Evolutionary conservation across 106 monocot species (phyloP).

Genomic region (Dendrobium nobile): DNA sequence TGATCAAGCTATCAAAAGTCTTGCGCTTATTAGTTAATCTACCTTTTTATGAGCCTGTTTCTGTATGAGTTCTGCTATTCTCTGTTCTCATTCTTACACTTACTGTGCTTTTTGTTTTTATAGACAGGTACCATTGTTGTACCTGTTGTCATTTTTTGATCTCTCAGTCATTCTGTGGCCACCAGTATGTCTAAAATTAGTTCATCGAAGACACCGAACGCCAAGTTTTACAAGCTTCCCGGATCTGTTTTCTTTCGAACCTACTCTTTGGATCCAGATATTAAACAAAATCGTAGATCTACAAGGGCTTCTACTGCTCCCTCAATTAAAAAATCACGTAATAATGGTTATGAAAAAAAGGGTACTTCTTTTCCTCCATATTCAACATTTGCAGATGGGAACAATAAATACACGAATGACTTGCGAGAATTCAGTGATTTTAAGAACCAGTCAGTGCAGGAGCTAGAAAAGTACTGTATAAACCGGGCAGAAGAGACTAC

Average conservation of each 20-base stretch:
- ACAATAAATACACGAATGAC: slow-evolving; percentile 42
- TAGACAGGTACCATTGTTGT: too few species aligned
- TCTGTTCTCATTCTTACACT: background rate
- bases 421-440: slow-evolving; percentile 49
- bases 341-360: slow-evolving; percentile 13
- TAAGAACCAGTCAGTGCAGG: slow-evolving; percentile 60
- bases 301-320: slow-evolving; percentile 29
- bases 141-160: background rate
- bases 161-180: background rate
- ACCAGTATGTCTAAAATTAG: slow-evolving; percentile 10
- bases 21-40: background rate
- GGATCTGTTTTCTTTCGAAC: slow-evolving; percentile 6
- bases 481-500: slow-evolving; percentile 66
- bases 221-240: slow-evolving; percentile 13
- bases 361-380: slow-evolving; percentile 11
- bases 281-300: slow-evolving; percentile 12
- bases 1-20: background rate
- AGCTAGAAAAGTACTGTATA: slow-evolving; percentile 53
- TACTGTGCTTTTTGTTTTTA: background rate
- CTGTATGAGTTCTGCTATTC: background rate
- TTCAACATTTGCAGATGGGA: slow-evolving; percentile 5
- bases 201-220: slow-evolving; percentile 13
- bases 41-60: background rate
- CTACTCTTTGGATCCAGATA: slow-evolving; percentile 59
- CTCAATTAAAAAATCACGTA: background rate